Evolutionary conservation across 2,329 filamentous ascomycete genomes (phyloP), one percentile per base, ranked within the genome.

Genomic region (Gyromitra esculenta): DNA sequence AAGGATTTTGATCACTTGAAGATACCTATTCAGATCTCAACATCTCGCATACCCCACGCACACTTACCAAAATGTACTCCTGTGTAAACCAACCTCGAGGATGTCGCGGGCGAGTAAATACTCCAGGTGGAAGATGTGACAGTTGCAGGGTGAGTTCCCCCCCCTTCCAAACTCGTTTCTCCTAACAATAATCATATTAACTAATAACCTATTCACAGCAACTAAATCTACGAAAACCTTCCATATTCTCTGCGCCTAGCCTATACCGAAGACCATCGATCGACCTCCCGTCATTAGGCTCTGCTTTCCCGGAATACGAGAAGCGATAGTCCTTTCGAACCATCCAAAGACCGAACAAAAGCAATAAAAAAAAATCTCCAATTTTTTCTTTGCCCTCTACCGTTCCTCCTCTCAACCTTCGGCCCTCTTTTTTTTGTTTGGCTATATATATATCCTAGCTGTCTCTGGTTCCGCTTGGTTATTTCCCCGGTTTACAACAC

Each of bases 31-130:
- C 21, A 60, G 45, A 37, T 11, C 52, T 37, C 31, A 13, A 37
- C 63, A 11, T 62, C 35, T 54, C 43, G 5, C 60, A 18, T 52
- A 67, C 60, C 35, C 52, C 18, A 62, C 31, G 48, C 59, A 52
- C 60, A 74, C 18, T 43, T 15, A 54, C 57, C 57, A 65, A 74
- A 69, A 79, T 80, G 79, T 80, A 79, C 73, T 79, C 78, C 31
- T 80, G 79, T 43, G 76, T 80, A 64, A 80, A 80, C 18, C 79
- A 80, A 54, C 76, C 79, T 21, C 64, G 79, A 73, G 79, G 79
- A 73, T 80, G 79, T 67, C 78, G 79, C 48, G 79, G 79, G 31
- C 76, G 79, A 62, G 79, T 80, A 66, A 80, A 80, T 43, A 75
- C 67, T 41, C 50, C 71, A 37, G 74, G 73, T 57, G 76, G 76